Evolutionary conservation across 2,329 filamentous ascomycete species (phyloP), one percentile per base, ranked within the genome.

Genomic region (Fusarium avenaceum): DNA sequence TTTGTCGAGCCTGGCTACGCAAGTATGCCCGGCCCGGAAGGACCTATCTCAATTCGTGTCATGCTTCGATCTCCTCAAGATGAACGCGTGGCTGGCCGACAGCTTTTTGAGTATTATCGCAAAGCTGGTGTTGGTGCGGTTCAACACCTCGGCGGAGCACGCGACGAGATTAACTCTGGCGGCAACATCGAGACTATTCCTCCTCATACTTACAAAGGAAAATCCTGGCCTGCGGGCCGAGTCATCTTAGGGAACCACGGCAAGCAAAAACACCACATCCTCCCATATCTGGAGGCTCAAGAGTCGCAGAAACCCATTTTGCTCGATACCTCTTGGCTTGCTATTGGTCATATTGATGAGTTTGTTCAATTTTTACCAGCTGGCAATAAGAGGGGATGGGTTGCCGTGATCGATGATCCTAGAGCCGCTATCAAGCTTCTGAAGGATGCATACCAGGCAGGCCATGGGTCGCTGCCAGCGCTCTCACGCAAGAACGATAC

Each of bases 1-100:
- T 75, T 78, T 46, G 58, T 81, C 28, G 78, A 81, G 67, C 76
- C 79, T 0, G 79, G 65, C 1, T 82, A 79, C 58, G 70, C 74
- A 3, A 79, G 76, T 50, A 81, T 81, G 66, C 80, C 80, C 0
- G 79, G 78, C 0, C 77, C 76, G 0, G 38, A 77, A 4, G 76
- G 78, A 0, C 63, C 76, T 2, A 63, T 77, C 15, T 57, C 70
- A 1, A 61, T 80, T 7, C 74, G 73, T 7, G 67, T 80, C 22
- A 71, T 79, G 54, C 62, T 80, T n/a, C 62, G 69, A 2, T 74
- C 71, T 1, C 61, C 69, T 2, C 76, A 79, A 51, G 63, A 65
- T 13, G 62, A 54, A 3, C 71, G 76, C 3, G 35, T 64, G 4
- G 73, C 67, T 4, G 78, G 78, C 0, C 63, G 73, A 1, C 71